Conservation (phyloP, 1,284 basidiomycete species). For the Grifola frondosa region DNA sequence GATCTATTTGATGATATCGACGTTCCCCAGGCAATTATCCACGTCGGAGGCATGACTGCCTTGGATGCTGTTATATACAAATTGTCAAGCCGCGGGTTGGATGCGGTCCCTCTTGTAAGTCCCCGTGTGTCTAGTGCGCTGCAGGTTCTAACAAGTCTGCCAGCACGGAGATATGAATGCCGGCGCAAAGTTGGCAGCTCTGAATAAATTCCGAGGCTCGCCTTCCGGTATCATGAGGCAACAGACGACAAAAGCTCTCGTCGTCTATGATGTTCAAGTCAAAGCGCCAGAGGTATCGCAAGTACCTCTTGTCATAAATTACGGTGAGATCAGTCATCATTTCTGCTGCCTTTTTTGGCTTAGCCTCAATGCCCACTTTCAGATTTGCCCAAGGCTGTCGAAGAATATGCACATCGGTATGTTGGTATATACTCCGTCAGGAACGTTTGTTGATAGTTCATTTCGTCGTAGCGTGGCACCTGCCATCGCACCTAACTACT, state of each 20-base stretch:
- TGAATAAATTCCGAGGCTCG: conserved; percentile 76
- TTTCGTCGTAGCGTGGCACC: conserved; percentile 62
- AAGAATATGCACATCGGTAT: conserved; percentile 92
- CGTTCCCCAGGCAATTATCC: conserved; percentile 80
- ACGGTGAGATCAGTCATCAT: conserved; percentile 49
- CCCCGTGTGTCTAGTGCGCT: background rate
- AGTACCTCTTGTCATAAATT: conserved; percentile 90
- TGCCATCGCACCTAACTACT: conserved; percentile 77
- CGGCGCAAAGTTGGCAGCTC: conserved; percentile 73
- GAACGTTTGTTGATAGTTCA: too few relatives aligned
- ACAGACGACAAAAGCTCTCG: conserved; percentile 69
- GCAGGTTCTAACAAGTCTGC: background rate
- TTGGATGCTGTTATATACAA: conserved; percentile 89
- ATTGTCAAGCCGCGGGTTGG: conserved; percentile 80
- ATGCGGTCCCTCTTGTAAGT: conserved; percentile 80
- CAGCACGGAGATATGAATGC: conserved; percentile 88
- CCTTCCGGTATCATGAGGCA: conserved; percentile 57
- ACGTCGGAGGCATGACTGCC: conserved; percentile 84
- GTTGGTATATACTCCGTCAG: too few relatives aligned
- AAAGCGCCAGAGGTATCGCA: conserved; percentile 88
- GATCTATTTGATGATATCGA: conserved; percentile 93
- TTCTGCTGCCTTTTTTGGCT: background rate
- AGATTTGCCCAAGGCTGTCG: conserved; percentile 94
- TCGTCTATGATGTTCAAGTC: conserved; percentile 89
- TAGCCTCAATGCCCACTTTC: conserved; percentile 3